These are phyloP conservation scores for Capsicum rhomboideum DNA, from an alignment of 257 asterid species.

Conservation along the genomic window DNA sequence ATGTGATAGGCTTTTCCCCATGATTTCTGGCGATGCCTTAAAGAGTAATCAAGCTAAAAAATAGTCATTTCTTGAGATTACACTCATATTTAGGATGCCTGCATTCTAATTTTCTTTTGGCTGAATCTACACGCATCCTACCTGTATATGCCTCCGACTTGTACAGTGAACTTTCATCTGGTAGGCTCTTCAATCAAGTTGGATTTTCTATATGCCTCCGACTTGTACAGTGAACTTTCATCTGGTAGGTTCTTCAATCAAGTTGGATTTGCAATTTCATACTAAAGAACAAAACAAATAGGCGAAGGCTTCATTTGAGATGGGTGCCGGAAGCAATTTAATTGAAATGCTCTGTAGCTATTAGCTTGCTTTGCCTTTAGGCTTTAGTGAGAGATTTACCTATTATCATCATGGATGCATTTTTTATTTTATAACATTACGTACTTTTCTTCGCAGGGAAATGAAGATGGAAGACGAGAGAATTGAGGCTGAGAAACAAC, in stretches of 20 bases:
- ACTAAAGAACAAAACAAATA: neutral
- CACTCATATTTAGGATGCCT: neutral
- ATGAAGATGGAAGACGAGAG: slow-evolving; percentile 96
- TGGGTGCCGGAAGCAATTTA: neutral
- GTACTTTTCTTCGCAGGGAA: slow-evolving; percentile 53
- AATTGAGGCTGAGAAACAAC: slow-evolving; percentile 91
- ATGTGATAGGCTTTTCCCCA: neutral
- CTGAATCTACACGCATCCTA: neutral
- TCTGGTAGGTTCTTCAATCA: neutral
- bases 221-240: neutral
- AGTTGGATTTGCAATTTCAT: neutral
- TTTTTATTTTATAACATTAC: neutral
- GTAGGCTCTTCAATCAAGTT: too few species aligned
- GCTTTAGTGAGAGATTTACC: neutral
- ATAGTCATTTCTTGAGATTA: neutral
- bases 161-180: too few species aligned
- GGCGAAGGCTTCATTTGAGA: neutral
- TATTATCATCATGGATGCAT: neutral
- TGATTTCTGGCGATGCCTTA: neutral
- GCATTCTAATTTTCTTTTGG: neutral
- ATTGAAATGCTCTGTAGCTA: neutral
- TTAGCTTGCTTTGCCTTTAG: neutral
- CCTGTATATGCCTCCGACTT: too few species aligned
- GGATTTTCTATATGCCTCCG: neutral
- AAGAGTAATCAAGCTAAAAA: neutral